Base-by-base conservation (phyloP, 352 stramenopile genomes). In the Pythium brachiatum region DNA sequence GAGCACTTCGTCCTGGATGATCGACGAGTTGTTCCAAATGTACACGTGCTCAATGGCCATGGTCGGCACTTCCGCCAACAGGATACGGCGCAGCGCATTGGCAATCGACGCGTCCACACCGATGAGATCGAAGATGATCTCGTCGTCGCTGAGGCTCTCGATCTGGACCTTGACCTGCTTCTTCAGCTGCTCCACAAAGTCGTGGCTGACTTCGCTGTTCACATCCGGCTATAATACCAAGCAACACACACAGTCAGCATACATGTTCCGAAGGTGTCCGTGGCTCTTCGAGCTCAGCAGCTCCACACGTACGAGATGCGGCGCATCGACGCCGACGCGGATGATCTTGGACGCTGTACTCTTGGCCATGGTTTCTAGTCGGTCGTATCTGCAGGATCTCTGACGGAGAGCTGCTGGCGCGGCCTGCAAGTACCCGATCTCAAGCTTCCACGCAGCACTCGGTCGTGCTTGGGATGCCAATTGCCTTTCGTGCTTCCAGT, bases 11-110 rank as follows among this genome's bases (percentile, higher is more conserved):
- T 98, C 92, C 53, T 97, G 89, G 61, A 98, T 94, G 60, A 98
- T 97, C 20, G 88, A 96, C 60, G 86, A 95, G 82, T 98, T 98
- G 79, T 96, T 94, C 78, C 87, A 94, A 58, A 97, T 96, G 76
- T 97, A 97, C 48, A 98, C 91, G 65, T 92, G 89, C 72, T 98
- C 92, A 53, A 98, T 97, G 29, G 92, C 92, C 87, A 98, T 94
- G 15, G 92, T 97, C 3, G 92, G 86, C 54, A 97, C 89, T 65
- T 98, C 92, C 4, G 92, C 76, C 6, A 98, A 71, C 53, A 98
- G 57, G 32, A 98, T 97, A 39, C 92, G 86, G 39, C 92, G 86
- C 54, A 98, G 70, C 26, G 92, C 92, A 64, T 98, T 98, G 38
- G 92, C 91, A 25, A 98, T 91, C 20, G 90, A 95, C 31, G 89